phyloP scores from a whole-genome alignment of 1,284 basidiomycete species.

The Inonotus obliquus region DNA sequence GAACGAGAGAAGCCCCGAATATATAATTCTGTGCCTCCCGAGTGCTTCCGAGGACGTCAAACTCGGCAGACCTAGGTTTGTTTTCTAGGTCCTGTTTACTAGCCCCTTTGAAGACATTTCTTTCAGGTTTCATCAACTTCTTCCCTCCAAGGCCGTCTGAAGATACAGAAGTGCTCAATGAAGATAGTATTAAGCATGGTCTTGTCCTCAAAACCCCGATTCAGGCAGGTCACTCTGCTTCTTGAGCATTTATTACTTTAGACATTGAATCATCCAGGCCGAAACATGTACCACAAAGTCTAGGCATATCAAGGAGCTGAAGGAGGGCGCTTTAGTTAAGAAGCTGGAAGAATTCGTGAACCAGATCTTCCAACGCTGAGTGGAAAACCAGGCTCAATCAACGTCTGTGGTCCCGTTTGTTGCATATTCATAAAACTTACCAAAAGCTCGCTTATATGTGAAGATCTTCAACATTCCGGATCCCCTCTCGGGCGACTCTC shows the following conservation, averaged over 20 bases:
- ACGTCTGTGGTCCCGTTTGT: constrained; percentile 44
- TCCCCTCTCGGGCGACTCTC: constrained; percentile 85
- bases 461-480: constrained; percentile 74
- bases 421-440: constrained; percentile 8
- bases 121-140: constrained; percentile 80
- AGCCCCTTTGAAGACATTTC: not conserved
- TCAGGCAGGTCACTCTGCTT: constrained; percentile 39
- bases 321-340: constrained; percentile 49
- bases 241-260: not conserved
- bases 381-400: constrained; percentile 50
- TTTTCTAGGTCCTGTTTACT: constrained; percentile 5
- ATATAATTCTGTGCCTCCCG: constrained; percentile 64
- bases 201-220: constrained; percentile 59
- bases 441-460: not conserved
- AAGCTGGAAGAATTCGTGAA: constrained; percentile 78
- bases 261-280: constrained; percentile 42
- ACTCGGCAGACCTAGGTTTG: constrained; percentile 63
- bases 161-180: constrained; percentile 81
- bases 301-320: constrained; percentile 47
- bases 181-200: constrained; percentile 76
- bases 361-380: constrained; percentile 67
- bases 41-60: constrained; percentile 64
- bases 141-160: constrained; percentile 80
- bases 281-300: constrained; percentile 60
- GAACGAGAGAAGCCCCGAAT: constrained; percentile 38